phyloP scores from a whole-genome alignment of 1,284 basidiomycete genomes.

The Ustilago trichophora region DNA sequence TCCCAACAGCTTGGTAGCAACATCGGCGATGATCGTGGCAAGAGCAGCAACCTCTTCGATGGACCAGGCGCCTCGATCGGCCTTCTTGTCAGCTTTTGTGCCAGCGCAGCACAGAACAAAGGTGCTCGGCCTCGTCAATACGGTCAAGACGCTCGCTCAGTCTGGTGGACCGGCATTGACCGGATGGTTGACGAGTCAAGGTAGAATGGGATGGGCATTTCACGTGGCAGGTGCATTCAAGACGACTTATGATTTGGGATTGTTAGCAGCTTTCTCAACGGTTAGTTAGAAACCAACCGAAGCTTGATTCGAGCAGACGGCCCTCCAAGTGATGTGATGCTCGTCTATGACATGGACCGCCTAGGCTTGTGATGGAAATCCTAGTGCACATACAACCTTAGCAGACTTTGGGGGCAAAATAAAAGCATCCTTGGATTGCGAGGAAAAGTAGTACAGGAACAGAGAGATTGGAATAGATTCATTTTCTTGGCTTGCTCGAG shows the following conservation, averaged over 20 bases:
- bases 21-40: constrained; percentile 16
- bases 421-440: too few species aligned
- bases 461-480: too few species aligned
- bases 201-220: constrained; percentile 20
- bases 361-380: too few species aligned
- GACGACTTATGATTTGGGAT: constrained; percentile 16
- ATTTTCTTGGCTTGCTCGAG: background rate
- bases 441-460: too few species aligned
- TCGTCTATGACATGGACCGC: too few species aligned
- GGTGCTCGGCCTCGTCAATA: constrained; percentile 19
- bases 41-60: constrained; percentile 17
- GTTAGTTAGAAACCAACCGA: too few species aligned
- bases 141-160: constrained; percentile 21
- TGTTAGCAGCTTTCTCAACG: constrained; percentile 14
- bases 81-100: constrained; percentile 14
- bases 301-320: too few species aligned
- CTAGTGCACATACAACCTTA: too few species aligned
- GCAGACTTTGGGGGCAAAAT: too few species aligned
- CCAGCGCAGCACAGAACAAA: constrained; percentile 8
- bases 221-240: constrained; percentile 17
- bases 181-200: constrained; percentile 10
- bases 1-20: background rate
- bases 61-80: constrained; percentile 23
- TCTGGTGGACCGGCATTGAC: constrained; percentile 17
- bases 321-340: too few species aligned